phyloP scores from a whole-genome alignment of 495 filamentous ascomycete genomes.

The Xylaria intraflava region DNA sequence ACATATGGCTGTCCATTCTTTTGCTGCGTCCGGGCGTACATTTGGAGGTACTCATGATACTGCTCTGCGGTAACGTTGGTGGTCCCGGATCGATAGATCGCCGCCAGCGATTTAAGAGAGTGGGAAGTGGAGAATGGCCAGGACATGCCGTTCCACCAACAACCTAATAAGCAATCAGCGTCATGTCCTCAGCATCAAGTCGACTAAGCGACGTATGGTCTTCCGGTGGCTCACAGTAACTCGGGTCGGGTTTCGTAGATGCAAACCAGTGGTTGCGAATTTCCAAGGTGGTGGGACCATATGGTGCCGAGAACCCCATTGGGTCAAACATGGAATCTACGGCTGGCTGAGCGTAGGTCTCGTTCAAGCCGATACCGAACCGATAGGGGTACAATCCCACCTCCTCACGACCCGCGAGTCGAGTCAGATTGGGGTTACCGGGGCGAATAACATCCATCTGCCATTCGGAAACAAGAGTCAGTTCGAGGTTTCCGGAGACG shows the following conservation, averaged over 20 bases:
- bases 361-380: slow-evolving; percentile 34
- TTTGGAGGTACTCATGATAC: slow-evolving; percentile 30
- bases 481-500: neutral
- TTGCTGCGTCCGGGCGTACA: slow-evolving; percentile 37
- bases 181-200: neutral
- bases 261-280: slow-evolving; percentile 36
- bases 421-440: slow-evolving; percentile 29
- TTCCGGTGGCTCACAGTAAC: slow-evolving; percentile 25
- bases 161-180: slow-evolving; percentile 18
- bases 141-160: slow-evolving; percentile 42
- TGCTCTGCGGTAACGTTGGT: slow-evolving; percentile 30
- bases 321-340: slow-evolving; percentile 31
- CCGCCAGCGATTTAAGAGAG: slow-evolving; percentile 29
- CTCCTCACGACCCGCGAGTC: slow-evolving; percentile 32
- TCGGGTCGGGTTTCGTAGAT: slow-evolving; percentile 27
- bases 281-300: slow-evolving; percentile 41
- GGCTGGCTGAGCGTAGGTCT: slow-evolving; percentile 24
- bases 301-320: slow-evolving; percentile 33
- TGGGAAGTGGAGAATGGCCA: slow-evolving; percentile 41
- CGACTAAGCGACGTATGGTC: neutral
- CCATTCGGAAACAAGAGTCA: neutral
- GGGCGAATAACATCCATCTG: slow-evolving; percentile 35
- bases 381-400: slow-evolving; percentile 41
- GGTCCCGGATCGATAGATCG: slow-evolving; percentile 28
- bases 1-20: slow-evolving; percentile 39